phyloP scores from a whole-genome alignment of 2,329 filamentous ascomycete species.

The Diaporthe nobilis region DNA sequence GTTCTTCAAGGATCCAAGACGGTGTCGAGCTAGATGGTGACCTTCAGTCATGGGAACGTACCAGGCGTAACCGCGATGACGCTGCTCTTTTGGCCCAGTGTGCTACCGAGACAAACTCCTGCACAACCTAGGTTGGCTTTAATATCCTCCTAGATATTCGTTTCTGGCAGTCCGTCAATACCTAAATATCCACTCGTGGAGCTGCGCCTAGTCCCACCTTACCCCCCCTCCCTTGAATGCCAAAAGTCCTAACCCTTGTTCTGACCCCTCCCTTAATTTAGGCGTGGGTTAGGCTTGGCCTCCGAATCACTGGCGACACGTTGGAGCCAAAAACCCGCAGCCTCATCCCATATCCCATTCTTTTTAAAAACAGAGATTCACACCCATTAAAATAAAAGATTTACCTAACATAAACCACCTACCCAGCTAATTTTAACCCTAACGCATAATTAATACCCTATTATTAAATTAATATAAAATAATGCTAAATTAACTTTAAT shows the following conservation, averaged over 20 bases:
- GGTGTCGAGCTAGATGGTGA: background rate
- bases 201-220: too few relatives aligned
- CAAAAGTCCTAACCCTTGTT: constrained; percentile 13
- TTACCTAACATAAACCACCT: too few relatives aligned
- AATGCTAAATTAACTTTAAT: too few relatives aligned
- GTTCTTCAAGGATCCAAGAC: background rate
- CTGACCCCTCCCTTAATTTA: background rate
- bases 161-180: background rate
- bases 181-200: background rate
- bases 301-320: constrained; percentile 1
- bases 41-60: constrained; percentile 10
- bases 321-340: constrained; percentile 27
- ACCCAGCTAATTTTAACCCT: too few relatives aligned
- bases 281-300: background rate
- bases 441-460: too few relatives aligned
- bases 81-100: background rate
- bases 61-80: constrained; percentile 17
- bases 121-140: background rate
- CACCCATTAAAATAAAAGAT: too few relatives aligned
- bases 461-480: too few relatives aligned
- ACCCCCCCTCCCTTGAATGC: background rate
- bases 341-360: constrained; percentile 31
- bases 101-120: background rate
- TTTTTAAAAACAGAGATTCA: too few relatives aligned
- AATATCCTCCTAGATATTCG: background rate